Evolutionary conservation across 148 eudicot species (phyloP).

Genomic region (Fallopia convolvulus): DNA sequence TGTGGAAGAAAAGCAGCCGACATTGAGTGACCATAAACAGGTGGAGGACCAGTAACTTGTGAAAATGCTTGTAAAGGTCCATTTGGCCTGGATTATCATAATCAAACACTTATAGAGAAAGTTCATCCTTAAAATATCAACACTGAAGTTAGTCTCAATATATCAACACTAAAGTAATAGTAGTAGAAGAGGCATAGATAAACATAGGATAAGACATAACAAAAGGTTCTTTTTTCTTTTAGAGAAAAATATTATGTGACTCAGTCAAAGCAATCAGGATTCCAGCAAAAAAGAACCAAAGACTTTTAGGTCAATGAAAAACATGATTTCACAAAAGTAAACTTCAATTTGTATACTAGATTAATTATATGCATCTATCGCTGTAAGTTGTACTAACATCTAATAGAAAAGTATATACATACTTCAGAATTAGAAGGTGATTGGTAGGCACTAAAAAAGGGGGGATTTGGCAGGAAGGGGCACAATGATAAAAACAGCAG

Average conservation of each 20-base stretch:
- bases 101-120: constrained; percentile 9
- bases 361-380: neutral
- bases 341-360: neutral
- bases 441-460: neutral
- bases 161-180: neutral
- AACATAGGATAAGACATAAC: neutral
- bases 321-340: neutral
- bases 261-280: neutral
- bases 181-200: neutral
- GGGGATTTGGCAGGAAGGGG: neutral
- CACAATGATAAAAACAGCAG: neutral
- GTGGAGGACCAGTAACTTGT: constrained; percentile 42
- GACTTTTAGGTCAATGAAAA: neutral
- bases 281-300: neutral
- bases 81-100: constrained; percentile 45
- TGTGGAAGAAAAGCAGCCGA: constrained; percentile 49
- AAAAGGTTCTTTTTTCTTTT: neutral
- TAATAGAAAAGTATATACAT: neutral
- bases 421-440: too few species aligned
- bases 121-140: neutral
- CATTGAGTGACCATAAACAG: constrained; percentile 44
- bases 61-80: constrained; percentile 53
- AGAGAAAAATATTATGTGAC: too few species aligned
- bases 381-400: neutral
- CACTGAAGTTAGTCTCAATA: constrained; percentile 1